These are phyloP conservation scores for Chrysophaeum taylorii DNA, from an alignment of 352 stramenopile species.

Conservation along the genomic window DNA sequence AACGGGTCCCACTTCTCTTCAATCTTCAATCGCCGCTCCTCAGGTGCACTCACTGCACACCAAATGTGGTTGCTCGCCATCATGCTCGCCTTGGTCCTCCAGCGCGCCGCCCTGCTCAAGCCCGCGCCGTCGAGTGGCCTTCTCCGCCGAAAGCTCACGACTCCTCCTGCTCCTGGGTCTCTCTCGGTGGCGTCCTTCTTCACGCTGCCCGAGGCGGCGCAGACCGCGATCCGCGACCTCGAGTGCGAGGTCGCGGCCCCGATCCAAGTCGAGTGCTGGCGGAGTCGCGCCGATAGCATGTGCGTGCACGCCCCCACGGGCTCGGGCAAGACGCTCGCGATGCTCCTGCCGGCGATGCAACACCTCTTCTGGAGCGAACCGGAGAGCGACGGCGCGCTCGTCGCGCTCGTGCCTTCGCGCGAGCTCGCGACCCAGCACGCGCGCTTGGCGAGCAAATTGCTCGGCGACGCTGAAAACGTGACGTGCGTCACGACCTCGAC, in stretches of 20 bases:
- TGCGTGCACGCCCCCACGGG: conserved; percentile 2
- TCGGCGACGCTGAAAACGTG: neutral
- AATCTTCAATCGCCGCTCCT: neutral
- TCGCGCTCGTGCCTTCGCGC: neutral
- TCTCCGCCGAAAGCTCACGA: too few species aligned
- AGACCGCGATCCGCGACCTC: neutral
- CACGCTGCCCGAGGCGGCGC: neutral
- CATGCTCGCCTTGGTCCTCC: neutral
- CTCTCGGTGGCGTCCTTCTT: neutral
- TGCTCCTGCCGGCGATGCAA: neutral
- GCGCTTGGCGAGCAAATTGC: neutral
- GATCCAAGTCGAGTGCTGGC: neutral
- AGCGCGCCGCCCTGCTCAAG: neutral
- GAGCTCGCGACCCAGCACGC: conserved; percentile 5
- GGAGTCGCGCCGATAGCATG: too few species aligned
- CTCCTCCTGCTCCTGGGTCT: neutral
- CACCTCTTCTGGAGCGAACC: neutral
- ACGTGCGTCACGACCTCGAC: neutral
- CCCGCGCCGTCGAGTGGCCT: neutral
- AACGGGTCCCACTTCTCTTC: neutral
- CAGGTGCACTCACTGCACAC: neutral
- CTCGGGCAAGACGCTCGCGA: conserved; percentile 1
- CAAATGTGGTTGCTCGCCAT: neutral
- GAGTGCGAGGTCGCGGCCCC: neutral
- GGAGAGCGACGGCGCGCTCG: neutral